Percentiles rank a stretch among this genome's conserved stretches.
These are phyloP conservation scores for Crotalaria pallida DNA, from an alignment of 306 rosid genomes.

Conservation along the genomic window DNA sequence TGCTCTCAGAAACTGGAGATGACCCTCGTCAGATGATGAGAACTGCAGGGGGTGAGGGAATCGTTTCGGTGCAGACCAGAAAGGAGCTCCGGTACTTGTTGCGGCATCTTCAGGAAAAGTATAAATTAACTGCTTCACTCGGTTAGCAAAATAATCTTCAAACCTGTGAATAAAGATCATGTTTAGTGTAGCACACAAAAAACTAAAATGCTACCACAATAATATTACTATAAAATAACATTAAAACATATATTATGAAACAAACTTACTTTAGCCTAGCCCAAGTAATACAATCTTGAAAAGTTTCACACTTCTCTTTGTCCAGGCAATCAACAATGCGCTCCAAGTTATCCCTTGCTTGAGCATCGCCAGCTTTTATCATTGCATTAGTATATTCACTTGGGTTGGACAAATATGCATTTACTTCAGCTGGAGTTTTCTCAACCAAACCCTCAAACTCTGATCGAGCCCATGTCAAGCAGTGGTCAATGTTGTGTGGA, in stretches of 20 bases:
- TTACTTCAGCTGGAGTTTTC: conserved; percentile 96
- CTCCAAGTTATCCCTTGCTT: conserved; percentile 93
- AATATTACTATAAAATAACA: not conserved
- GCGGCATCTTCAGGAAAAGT: conserved; percentile 95
- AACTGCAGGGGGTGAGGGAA: conserved; percentile 85
- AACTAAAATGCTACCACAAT: not conserved
- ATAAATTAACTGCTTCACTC: conserved; percentile 85
- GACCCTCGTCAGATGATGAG: conserved; percentile 63
- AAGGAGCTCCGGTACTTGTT: conserved; percentile 90
- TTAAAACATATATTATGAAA: not conserved
- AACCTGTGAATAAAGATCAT: conserved; percentile 48
- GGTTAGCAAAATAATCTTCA: conserved; percentile 84
- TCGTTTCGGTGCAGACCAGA: conserved; percentile 99
- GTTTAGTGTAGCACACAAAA: not conserved
- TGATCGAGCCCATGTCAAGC: conserved; percentile 99
- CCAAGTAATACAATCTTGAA: conserved; percentile 88
- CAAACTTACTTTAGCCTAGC: conserved; percentile 74
- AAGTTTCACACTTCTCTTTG: conserved; percentile 69
- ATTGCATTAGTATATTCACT: conserved; percentile 60
- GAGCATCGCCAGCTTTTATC: conserved; percentile 96
- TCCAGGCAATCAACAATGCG: conserved; percentile 90
- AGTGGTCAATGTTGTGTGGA: conserved; percentile 96
- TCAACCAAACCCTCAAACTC: conserved; percentile 97
- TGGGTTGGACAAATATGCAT: conserved; percentile 75
- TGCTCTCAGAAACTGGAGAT: conserved; percentile 76